Percentiles rank a stretch among this genome's conserved stretches.
Evolutionary conservation across 768 basidiomycete species (phyloP).

Genomic region (Termitomyces heimii): DNA sequence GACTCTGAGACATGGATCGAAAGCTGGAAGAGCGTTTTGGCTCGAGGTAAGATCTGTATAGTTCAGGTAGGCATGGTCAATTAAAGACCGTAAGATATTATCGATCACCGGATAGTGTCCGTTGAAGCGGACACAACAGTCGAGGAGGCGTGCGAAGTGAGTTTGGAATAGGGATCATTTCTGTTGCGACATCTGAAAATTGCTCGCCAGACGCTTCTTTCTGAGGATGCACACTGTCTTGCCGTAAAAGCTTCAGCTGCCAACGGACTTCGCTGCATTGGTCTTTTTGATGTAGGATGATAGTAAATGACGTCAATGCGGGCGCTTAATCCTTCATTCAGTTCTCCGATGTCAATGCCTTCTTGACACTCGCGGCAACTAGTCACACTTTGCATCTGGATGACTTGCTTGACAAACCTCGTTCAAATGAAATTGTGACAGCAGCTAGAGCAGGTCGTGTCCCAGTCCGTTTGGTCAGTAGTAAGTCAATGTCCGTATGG

Average conservation of each 20-base stretch:
- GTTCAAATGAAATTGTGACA: slow-evolving; percentile 61
- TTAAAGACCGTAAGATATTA: slow-evolving; percentile 43
- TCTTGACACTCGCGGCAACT: slow-evolving; percentile 77
- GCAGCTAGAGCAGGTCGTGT: slow-evolving; percentile 74
- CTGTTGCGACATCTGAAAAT: slow-evolving; percentile 1
- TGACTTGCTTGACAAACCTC: slow-evolving; percentile 52
- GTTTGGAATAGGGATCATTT: slow-evolving; percentile 13
- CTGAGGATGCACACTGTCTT: slow-evolving; percentile 59
- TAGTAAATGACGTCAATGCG: slow-evolving; percentile 1
- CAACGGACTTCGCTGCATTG: slow-evolving; percentile 31
- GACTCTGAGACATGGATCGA: slow-evolving; percentile 45
- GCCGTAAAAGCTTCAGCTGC: slow-evolving; percentile 38
- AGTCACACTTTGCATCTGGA: slow-evolving; percentile 60
- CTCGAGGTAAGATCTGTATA: slow-evolving; percentile 44
- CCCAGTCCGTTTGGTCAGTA: slow-evolving; percentile 71
- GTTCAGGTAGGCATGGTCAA: not conserved
- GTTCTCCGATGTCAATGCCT: slow-evolving; percentile 88
- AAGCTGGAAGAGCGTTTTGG: slow-evolving; percentile 49
- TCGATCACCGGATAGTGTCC: slow-evolving; percentile 60
- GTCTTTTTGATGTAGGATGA: slow-evolving; percentile 68
- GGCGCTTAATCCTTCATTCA: slow-evolving; percentile 19
- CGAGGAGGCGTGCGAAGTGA: slow-evolving; percentile 78
- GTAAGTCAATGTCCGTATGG: slow-evolving; percentile 35
- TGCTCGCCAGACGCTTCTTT: slow-evolving; percentile 47
- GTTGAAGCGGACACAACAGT: slow-evolving; percentile 70